Base-by-base conservation (phyloP, 2,329 filamentous ascomycete species). In the Fusarium sp. region DNA sequence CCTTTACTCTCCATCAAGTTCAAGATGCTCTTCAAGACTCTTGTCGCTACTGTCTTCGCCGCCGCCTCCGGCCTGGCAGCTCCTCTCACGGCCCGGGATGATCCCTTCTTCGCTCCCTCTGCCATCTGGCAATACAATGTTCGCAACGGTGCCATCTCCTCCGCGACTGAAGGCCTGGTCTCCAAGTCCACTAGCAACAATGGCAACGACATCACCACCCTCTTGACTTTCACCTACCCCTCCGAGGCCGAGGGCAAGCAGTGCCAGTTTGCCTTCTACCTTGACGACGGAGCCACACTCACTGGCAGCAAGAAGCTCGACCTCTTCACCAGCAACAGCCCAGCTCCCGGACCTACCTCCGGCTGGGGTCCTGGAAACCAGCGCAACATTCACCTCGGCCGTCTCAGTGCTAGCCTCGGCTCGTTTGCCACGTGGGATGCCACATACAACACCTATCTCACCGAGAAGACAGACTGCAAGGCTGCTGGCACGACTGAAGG, bases 211-310 rank as follows among this genome's bases (percentile, higher is more conserved):
- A 69, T 74, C 64, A 81, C 78, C 33, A 74, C 79, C 52, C 79
- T 81, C 43, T 35, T 80, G 29, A 80, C 78, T 56, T 81, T 81
- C 45, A 76, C 71, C n/a, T 80, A 81, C 60, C 76, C 77, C 58
- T 50, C 63, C 31, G 69, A 50, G 6, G 64, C 72, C 1, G 43
- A 65, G 13, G 79, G 76, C 52, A 75, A 69, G 58, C 68, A 76
- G 58, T 81, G 80, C 73, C 73, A 73, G 31, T 74, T 81, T 48
- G 64, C 68, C 58, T 81, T 81, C 72, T 74, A 61, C 59, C 76
- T 80, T 41, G 65, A 72, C 29, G 63, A 73, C 65, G 62, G 60
- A 52, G 72, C 72, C 8, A 68, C 64, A 11, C 66, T 68, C 16
- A 63, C 59, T 22, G 79, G 77, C 39, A 80, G 71, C 57, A 43